Evolutionary conservation across 129 eudicot genomes (phyloP).

Genomic region (Smallanthus sonchifolius): DNA sequence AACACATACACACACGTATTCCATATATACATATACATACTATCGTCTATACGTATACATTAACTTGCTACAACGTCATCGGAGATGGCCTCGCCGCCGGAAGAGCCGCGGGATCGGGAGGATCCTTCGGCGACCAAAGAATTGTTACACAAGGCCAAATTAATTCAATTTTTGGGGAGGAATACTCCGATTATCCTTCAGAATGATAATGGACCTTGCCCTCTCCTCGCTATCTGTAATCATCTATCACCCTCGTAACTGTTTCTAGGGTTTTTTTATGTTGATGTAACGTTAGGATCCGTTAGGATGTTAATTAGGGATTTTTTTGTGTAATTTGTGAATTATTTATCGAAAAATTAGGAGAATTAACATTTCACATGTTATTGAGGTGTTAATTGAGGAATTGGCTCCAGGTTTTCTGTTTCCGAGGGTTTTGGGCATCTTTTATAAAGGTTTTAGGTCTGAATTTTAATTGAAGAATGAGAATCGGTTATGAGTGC

Average conservation of each 20-base stretch:
- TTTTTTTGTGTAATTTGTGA: background rate
- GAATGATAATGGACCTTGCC: conserved; percentile 97
- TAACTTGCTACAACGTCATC: conserved; percentile 17
- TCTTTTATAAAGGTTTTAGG: conserved; percentile 21
- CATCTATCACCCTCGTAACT: conserved; percentile 1
- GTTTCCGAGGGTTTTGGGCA: background rate
- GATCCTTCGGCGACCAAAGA: conserved; percentile 32
- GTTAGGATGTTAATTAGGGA: background rate
- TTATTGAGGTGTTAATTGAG: conserved; percentile 6
- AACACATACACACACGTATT: background rate
- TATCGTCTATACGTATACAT: conserved; percentile 8
- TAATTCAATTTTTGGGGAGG: conserved; percentile 65
- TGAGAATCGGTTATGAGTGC: background rate
- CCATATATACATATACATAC: background rate
- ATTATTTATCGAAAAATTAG: conserved; percentile 5
- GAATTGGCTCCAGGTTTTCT: background rate
- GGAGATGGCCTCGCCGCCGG: conserved; percentile 40
- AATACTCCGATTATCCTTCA: conserved; percentile 76
- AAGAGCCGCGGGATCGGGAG: conserved; percentile 29
- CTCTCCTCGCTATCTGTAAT: conserved; percentile 89
- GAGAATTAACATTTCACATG: background rate
- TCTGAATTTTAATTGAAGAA: background rate
- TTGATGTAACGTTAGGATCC: background rate
- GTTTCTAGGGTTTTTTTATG: conserved; percentile 34
- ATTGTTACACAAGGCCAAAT: conserved; percentile 65